A percentile compares a stretch with the other conserved stretches of the same genome.
Conservation (phyloP, 805 yeast genomes). For the Starmerella apicola region DNA sequence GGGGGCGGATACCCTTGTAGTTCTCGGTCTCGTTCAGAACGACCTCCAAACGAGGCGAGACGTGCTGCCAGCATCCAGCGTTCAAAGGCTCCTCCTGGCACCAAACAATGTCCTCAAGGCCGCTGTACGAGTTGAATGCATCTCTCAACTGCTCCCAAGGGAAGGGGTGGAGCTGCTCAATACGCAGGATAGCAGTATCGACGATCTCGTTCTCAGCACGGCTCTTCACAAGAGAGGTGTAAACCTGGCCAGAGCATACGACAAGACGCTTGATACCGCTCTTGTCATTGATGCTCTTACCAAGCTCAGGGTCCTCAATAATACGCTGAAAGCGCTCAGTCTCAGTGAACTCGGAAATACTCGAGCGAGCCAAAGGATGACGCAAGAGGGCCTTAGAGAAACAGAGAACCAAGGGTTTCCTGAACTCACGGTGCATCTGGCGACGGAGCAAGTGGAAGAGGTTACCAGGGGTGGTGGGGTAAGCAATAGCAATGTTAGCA, state of each 20-base stretch:
- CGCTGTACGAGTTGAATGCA: slow-evolving; percentile 64
- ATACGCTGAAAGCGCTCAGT: slow-evolving; percentile 86
- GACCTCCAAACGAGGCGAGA: slow-evolving; percentile 70
- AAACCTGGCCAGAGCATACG: slow-evolving; percentile 85
- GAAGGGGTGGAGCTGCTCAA: slow-evolving; percentile 98
- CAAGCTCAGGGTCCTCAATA: slow-evolving; percentile 82
- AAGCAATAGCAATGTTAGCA: slow-evolving; percentile 93
- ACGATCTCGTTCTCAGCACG: slow-evolving; percentile 67
- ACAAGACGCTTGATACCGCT: slow-evolving; percentile 81
- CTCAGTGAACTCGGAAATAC: slow-evolving; percentile 72
- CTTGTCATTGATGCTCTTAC: slow-evolving; percentile 60
- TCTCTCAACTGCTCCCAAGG: slow-evolving; percentile 91
- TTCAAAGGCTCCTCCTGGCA: slow-evolving; percentile 98
- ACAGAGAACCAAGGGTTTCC: slow-evolving; percentile 66
- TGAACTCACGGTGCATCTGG: slow-evolving; percentile 98
- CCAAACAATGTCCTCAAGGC: slow-evolving; percentile 80
- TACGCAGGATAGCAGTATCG: slow-evolving; percentile 73
- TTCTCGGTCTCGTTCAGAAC: slow-evolving; percentile 61
- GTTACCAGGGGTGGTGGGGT: slow-evolving; percentile 96
- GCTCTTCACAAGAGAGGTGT: slow-evolving; percentile 78
- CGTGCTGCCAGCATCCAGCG: slow-evolving; percentile 82
- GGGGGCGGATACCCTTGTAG: slow-evolving; percentile 44
- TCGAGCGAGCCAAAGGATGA: slow-evolving; percentile 93
- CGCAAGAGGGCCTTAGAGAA: slow-evolving; percentile 91
- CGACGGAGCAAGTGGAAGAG: slow-evolving; percentile 94